phyloP scores from a whole-genome alignment of 495 filamentous ascomycete species.

The Annulohypoxylon bovei region DNA sequence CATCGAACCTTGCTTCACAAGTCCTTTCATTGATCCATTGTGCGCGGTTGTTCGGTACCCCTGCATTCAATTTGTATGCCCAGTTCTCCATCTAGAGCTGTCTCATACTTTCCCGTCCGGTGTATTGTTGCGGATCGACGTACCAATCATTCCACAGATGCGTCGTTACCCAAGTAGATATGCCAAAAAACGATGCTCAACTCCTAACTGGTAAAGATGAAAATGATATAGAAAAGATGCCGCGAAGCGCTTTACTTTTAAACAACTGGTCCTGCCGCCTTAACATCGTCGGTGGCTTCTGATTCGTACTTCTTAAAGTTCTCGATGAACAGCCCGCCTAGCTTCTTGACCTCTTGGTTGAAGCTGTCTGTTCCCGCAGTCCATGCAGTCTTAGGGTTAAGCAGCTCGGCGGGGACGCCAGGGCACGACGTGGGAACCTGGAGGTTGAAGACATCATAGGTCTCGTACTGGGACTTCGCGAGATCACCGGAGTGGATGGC shows the following conservation, averaged over 20 bases:
- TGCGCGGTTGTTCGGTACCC: conserved; percentile 20
- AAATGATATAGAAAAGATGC: conserved; percentile 10
- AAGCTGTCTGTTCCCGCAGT: conserved; percentile 80
- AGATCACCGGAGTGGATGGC: conserved; percentile 97
- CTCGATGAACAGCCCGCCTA: conserved; percentile 86
- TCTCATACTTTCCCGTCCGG: conserved; percentile 5
- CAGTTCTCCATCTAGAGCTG: neutral
- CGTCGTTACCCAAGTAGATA: conserved; percentile 29
- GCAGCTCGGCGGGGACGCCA: conserved; percentile 86
- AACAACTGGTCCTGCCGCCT: conserved; percentile 70
- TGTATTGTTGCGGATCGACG: conserved; percentile 16
- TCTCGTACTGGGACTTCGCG: conserved; percentile 90
- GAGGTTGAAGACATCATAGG: conserved; percentile 96
- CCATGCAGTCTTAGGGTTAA: conserved; percentile 96
- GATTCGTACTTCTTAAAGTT: conserved; percentile 97
- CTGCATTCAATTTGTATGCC: conserved; percentile 28
- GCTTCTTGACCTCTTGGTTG: conserved; percentile 85
- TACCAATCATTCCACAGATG: conserved; percentile 23
- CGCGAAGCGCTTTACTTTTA: conserved; percentile 42
- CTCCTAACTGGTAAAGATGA: conserved; percentile 25
- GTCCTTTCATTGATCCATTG: neutral
- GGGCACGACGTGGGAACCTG: conserved; percentile 86
- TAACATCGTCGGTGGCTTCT: conserved; percentile 85
- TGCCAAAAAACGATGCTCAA: conserved; percentile 32
- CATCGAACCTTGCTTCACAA: conserved; percentile 3